phyloP scores from a whole-genome alignment of 306 rosid genomes.

The Albizia julibrissin region DNA sequence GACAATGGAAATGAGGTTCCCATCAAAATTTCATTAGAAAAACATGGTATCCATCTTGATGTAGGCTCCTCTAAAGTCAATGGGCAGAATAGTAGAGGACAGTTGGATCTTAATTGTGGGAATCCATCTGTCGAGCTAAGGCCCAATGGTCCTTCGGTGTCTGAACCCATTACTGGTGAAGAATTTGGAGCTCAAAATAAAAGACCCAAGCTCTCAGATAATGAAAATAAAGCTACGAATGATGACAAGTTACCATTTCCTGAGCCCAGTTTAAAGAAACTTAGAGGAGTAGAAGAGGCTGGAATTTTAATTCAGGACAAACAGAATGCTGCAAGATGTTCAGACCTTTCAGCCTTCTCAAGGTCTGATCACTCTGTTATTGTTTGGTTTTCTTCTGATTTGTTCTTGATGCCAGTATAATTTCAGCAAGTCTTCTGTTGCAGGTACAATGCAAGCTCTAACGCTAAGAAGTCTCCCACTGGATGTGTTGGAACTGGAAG shows the following conservation, averaged over 20 bases:
- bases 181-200: slow-evolving; percentile 50
- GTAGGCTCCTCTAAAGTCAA: slow-evolving; percentile 50
- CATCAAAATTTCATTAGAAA: slow-evolving; percentile 45
- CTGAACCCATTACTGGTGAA: slow-evolving; percentile 43
- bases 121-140: slow-evolving; percentile 52
- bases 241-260: slow-evolving; percentile 53
- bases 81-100: slow-evolving; percentile 53
- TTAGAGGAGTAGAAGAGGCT: slow-evolving; percentile 57
- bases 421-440: slow-evolving; percentile 19
- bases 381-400: slow-evolving; percentile 27
- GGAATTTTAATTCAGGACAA: slow-evolving; percentile 55
- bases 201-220: slow-evolving; percentile 41
- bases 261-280: slow-evolving; percentile 77
- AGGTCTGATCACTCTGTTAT: slow-evolving; percentile 48
- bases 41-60: slow-evolving; percentile 42
- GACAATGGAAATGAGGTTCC: slow-evolving; percentile 44
- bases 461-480: slow-evolving; percentile 58
- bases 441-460: slow-evolving; percentile 71
- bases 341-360: slow-evolving; percentile 78
- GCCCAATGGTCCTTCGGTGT: slow-evolving; percentile 43
- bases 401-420: not conserved
- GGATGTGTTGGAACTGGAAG: slow-evolving; percentile 55
- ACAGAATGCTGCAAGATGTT: slow-evolving; percentile 68
- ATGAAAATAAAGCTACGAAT: slow-evolving; percentile 47
- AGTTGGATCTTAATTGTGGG: slow-evolving; percentile 46